phyloP scores from a whole-genome alignment of 768 basidiomycete genomes.

The Pleurotus djamor region DNA sequence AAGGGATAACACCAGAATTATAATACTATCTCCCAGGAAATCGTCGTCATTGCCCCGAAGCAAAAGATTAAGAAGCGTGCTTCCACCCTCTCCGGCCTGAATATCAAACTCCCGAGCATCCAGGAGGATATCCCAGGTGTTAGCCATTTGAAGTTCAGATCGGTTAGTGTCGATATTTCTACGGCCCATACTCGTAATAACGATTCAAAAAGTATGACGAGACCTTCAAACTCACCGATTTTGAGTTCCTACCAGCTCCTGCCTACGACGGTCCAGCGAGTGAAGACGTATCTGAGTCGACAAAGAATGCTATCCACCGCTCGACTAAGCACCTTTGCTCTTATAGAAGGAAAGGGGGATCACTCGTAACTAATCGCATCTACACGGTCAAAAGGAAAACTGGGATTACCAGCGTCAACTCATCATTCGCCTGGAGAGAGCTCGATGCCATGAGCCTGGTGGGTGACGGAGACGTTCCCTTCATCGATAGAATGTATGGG shows the following conservation, averaged over 20 bases:
- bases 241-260: neutral
- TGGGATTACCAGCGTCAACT: neutral
- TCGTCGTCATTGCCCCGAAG: neutral
- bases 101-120: neutral
- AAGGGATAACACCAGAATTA: neutral
- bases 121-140: neutral
- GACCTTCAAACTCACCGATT: neutral
- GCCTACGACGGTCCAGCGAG: neutral
- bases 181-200: neutral
- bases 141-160: neutral
- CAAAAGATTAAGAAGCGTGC: neutral
- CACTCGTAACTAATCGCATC: neutral
- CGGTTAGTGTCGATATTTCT: neutral
- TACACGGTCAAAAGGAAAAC: neutral
- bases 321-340: neutral
- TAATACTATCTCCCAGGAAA: neutral
- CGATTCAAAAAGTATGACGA: neutral
- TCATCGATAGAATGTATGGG: slow-evolving; percentile 5
- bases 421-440: slow-evolving; percentile 1
- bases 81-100: neutral
- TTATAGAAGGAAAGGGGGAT: neutral
- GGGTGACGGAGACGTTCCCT: neutral
- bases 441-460: neutral
- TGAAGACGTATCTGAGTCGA: too few relatives aligned
- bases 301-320: neutral